Evolutionary conservation across 2,329 filamentous ascomycete species (phyloP).

Genomic region (Clarireedia hainanense): DNA sequence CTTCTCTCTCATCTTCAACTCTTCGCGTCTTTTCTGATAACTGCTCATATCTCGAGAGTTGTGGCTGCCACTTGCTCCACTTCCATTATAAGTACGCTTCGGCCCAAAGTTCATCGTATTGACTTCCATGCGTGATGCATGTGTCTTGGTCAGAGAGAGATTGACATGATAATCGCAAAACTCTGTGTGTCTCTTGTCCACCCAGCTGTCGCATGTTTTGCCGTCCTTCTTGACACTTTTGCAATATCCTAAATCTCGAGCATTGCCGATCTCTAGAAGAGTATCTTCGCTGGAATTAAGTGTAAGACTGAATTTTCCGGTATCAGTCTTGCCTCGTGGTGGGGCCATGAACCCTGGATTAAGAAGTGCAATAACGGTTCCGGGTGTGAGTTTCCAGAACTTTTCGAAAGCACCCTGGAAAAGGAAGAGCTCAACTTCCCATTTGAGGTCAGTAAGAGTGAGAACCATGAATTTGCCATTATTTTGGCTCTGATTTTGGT

Average conservation of each 20-base stretch:
- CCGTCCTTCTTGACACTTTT: conserved; percentile 81
- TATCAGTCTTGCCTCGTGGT: conserved; percentile 63
- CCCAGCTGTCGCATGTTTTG: conserved; percentile 70
- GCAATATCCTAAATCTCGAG: conserved; percentile 83
- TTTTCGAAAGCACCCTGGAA: conserved; percentile 86
- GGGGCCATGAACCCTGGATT: conserved; percentile 91
- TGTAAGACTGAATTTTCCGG: conserved; percentile 76
- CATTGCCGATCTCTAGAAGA: conserved; percentile 78
- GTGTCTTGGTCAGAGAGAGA: conserved; percentile 64
- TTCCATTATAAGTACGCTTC: conserved; percentile 23
- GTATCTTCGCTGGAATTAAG: conserved; percentile 82
- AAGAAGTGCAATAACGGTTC: conserved; percentile 85
- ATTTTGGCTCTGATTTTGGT: conserved; percentile 43
- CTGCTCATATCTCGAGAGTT: conserved; percentile 20
- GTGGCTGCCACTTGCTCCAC: conserved; percentile 24
- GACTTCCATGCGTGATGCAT: conserved; percentile 65
- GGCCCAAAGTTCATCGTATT: conserved; percentile 55
- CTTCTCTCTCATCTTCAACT: conserved; percentile 28
- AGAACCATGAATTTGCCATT: conserved; percentile 88
- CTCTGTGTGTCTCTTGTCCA: conserved; percentile 81
- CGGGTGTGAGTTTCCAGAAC: conserved; percentile 88
- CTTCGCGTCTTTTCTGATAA: conserved; percentile 19
- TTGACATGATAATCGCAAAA: conserved; percentile 93
- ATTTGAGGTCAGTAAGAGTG: conserved; percentile 78
- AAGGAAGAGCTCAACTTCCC: conserved; percentile 84